Evolutionary conservation across 1,284 basidiomycete genomes (phyloP), one percentile per base, ranked within the genome.

Genomic region (Apiotrichum akiyoshidainum): DNA sequence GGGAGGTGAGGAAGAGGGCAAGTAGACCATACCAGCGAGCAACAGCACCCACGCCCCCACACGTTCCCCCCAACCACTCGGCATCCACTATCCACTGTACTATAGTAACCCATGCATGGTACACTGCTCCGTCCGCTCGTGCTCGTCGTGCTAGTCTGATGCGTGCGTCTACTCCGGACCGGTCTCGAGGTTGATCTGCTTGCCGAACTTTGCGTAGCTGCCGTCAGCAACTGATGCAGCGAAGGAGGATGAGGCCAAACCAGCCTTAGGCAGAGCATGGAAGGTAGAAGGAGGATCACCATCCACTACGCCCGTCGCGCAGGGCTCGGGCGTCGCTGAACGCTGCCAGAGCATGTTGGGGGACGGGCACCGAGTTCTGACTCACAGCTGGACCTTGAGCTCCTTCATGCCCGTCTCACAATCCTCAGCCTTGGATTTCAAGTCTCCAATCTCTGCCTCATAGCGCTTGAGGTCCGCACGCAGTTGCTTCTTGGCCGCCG

Each of bases 171-270:
- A 68, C 57, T 70, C 69, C 1, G 73, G 71, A 21, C 68, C 70
- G 5, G 76, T 79, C 74, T 94, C 91, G 55, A 94, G 83, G 75
- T 94, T 97, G 79, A 97, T 97, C 56, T 92, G 89, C 54, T 84
- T 86, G 35, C 93, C 93, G 72, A 97, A 96, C 78, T 93, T 94
- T 42, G 89, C 90, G 72, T 96, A 96, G 51, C 78, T 79, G 51
- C 19, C 50, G 40, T 39, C 33, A 42, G 50, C 22, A 13, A 6
- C 9, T 9, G 14, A 0, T 11, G 14, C 21, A 46, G 17, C 9
- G 16, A 14, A n/a, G 1, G 11, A 12, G 6, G 19, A 40, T n/a
- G 41, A 19, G 6, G 12, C 37, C 5, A 16, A 16, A 39, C 16
- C 37, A 39, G 26, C 7, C 7, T 31, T 31, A 31, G 7, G 26